These are phyloP conservation scores for Dioscorea alata DNA, from an alignment of 106 monocot species.

Conservation along the genomic window DNA sequence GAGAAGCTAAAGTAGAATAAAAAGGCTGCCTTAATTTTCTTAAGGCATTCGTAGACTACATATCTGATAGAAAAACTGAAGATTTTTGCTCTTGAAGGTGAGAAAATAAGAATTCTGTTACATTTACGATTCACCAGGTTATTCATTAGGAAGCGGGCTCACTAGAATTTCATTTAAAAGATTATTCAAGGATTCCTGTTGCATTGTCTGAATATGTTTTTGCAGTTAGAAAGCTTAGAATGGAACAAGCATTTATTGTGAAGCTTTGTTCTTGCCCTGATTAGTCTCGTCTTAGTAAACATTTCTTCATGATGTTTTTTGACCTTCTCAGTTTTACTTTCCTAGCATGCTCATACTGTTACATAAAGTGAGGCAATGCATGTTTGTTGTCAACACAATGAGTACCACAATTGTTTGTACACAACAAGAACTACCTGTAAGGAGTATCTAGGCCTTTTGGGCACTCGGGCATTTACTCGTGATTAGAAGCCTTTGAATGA, in stretches of 20 bases:
- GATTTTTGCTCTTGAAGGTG: constrained; percentile 53
- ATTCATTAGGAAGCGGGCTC: neutral
- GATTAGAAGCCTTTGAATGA: too few relatives aligned
- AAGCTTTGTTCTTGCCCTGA: constrained; percentile 42
- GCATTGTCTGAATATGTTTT: constrained; percentile 6
- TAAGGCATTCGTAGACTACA: constrained; percentile 66
- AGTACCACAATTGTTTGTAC: too few relatives aligned
- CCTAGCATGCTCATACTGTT: too few relatives aligned
- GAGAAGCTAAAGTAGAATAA: constrained; percentile 20
- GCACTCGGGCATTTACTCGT: too few relatives aligned
- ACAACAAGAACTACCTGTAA: too few relatives aligned
- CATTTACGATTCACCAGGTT: constrained; percentile 95
- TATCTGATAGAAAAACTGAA: constrained; percentile 77
- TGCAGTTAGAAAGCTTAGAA: constrained; percentile 94
- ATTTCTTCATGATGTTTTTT: too few relatives aligned
- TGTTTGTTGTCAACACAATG: too few relatives aligned
- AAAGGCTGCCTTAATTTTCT: constrained; percentile 51
- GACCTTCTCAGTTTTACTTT: too few relatives aligned
- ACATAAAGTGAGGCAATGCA: too few relatives aligned
- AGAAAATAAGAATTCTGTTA: constrained; percentile 78
- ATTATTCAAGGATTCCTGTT: neutral
- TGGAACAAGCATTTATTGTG: constrained; percentile 91
- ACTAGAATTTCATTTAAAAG: neutral
- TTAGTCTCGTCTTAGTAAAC: too few relatives aligned
- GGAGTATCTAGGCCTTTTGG: too few relatives aligned